Evolutionary conservation across 179 eudicot species (phyloP).

Genomic region (Beta macrorhiza): DNA sequence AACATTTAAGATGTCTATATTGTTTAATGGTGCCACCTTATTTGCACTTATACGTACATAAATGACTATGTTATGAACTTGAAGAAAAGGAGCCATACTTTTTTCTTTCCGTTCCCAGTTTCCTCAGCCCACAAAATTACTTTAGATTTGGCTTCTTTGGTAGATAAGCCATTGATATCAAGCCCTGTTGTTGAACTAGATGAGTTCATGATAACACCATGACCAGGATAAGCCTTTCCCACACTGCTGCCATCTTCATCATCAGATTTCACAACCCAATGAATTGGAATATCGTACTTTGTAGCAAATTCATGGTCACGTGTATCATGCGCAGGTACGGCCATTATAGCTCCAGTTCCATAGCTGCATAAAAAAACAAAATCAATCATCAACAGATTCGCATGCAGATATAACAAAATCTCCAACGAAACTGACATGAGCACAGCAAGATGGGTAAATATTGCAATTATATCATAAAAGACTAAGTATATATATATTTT

Average conservation of each 20-base stretch:
- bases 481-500: not conserved
- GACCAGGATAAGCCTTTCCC: slow-evolving; percentile 61
- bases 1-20: not conserved
- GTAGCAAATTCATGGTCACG: slow-evolving; percentile 91
- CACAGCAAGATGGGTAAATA: not conserved
- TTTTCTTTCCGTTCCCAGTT: slow-evolving; percentile 74
- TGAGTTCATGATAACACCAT: slow-evolving; percentile 70
- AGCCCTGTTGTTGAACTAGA: slow-evolving; percentile 68
- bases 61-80: slow-evolving; percentile 4
- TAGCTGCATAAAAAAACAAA: slow-evolving; percentile 50
- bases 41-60: not conserved
- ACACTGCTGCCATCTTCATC: slow-evolving; percentile 39
- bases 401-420: not conserved
- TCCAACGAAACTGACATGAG: not conserved
- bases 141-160: slow-evolving; percentile 67
- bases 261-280: slow-evolving; percentile 67
- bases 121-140: slow-evolving; percentile 81
- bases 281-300: slow-evolving; percentile 66
- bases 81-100: slow-evolving; percentile 44
- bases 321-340: slow-evolving; percentile 95
- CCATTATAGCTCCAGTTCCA: slow-evolving; percentile 99
- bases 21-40: not conserved
- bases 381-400: not conserved
- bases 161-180: slow-evolving; percentile 72
- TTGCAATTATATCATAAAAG: not conserved